Evolutionary conservation across 1,139 yeast genomes (phyloP).

Genomic region (Taiozyma sp.): DNA sequence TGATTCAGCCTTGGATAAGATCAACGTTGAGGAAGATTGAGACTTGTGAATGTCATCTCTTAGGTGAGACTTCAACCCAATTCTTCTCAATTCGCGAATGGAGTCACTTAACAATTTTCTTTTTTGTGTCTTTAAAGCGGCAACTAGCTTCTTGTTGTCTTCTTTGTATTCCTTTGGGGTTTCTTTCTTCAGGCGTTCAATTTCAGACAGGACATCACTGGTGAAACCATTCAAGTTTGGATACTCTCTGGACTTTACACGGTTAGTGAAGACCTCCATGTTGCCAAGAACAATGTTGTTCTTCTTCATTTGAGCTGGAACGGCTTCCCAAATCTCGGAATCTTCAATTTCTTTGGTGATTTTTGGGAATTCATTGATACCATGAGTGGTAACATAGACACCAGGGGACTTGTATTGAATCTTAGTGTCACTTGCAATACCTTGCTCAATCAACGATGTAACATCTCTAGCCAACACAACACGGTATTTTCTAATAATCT

Average conservation of each 20-base stretch:
- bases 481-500: conserved; percentile 79
- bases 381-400: conserved; percentile 5
- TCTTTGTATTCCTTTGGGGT: conserved; percentile 72
- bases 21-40: conserved; percentile 57
- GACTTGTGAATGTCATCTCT: conserved; percentile 58
- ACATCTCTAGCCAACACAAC: conserved; percentile 51
- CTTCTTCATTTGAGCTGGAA: conserved; percentile 53
- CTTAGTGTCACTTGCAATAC: conserved; percentile 34
- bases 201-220: conserved; percentile 45
- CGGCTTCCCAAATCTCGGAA: conserved; percentile 40
- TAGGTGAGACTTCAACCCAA: conserved; percentile 67
- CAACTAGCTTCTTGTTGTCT: conserved; percentile 66
- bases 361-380: conserved; percentile 11
- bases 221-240: conserved; percentile 46
- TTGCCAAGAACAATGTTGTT: conserved; percentile 45
- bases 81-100: conserved; percentile 61
- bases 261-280: conserved; percentile 43
- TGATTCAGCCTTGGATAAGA: conserved; percentile 51
- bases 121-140: conserved; percentile 76
- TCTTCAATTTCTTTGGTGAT: conserved; percentile 11
- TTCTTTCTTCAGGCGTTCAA: conserved; percentile 60
- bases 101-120: conserved; percentile 72
- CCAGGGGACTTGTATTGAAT: conserved; percentile 13
- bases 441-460: conserved; percentile 52
- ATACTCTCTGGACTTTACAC: conserved; percentile 30